These are phyloP conservation scores for Sabuloglossum arenarium DNA, from an alignment of 495 filamentous ascomycete species.

Conservation along the genomic window DNA sequence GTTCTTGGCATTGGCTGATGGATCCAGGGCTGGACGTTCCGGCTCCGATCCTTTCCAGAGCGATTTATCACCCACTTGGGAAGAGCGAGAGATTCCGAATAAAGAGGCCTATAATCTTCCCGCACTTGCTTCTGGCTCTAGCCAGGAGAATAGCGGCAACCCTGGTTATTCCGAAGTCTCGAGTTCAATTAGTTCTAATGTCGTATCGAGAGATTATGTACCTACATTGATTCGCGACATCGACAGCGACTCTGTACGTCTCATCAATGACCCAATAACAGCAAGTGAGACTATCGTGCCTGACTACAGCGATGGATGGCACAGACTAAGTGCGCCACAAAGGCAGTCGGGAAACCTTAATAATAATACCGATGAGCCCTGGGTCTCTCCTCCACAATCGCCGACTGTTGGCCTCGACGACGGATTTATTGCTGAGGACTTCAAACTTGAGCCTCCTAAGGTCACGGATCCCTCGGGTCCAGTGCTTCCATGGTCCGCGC, in stretches of 20 bases:
- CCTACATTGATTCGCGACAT: no score
- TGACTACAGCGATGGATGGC: slow-evolving; percentile 8
- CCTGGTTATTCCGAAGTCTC: background rate
- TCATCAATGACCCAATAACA: slow-evolving; percentile 12
- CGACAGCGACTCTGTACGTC: background rate
- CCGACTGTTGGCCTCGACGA: slow-evolving; percentile 13
- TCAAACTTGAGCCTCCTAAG: background rate
- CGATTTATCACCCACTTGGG: background rate
- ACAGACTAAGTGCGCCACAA: background rate
- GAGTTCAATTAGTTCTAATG: slow-evolving; percentile 4
- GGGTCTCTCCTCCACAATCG: slow-evolving; percentile 23
- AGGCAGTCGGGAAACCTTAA: background rate
- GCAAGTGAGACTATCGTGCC: slow-evolving; percentile 17
- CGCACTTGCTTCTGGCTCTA: background rate
- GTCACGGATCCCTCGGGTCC: background rate
- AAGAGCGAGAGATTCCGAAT: background rate
- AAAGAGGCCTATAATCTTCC: background rate
- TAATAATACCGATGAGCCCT: background rate
- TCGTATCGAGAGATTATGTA: slow-evolving; percentile 5
- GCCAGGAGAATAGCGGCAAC: background rate
- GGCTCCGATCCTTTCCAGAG: background rate
- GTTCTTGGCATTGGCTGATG: slow-evolving; percentile 58
- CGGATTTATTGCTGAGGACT: background rate
- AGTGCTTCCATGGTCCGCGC: background rate
- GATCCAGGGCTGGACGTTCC: slow-evolving; percentile 16